Percentiles rank a stretch among this genome's conserved stretches.
These are phyloP conservation scores for Candida incommunis DNA, from an alignment of 805 yeast species.

Conservation along the genomic window DNA sequence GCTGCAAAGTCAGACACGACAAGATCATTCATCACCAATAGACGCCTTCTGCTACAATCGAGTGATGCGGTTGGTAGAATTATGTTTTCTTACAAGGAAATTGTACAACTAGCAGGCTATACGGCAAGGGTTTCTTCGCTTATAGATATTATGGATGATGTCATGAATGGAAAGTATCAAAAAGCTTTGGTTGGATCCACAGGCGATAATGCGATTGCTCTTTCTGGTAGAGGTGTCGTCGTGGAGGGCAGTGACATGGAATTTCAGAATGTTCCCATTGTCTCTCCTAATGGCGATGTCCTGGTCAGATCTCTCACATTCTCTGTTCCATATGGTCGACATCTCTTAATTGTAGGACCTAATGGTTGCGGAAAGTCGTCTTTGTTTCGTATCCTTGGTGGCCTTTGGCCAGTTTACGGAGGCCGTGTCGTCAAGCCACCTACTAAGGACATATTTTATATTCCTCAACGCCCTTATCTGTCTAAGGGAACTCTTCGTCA, in stretches of 20 bases:
- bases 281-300: constrained; percentile 73
- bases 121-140: constrained; percentile 61
- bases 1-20: constrained; percentile 8
- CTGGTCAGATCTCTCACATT: constrained; percentile 55
- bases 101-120: constrained; percentile 75
- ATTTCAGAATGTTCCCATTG: constrained; percentile 63
- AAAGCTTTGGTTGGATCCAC: constrained; percentile 13
- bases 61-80: constrained; percentile 81
- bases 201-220: background rate
- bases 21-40: constrained; percentile 56
- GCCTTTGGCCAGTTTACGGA: constrained; percentile 72
- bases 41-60: constrained; percentile 69
- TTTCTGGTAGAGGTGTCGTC: constrained; percentile 13
- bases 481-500: constrained; percentile 70
- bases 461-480: constrained; percentile 86
- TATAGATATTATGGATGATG: constrained; percentile 43
- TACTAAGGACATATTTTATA: constrained; percentile 58
- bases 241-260: constrained; percentile 43
- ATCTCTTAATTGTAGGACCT: constrained; percentile 83
- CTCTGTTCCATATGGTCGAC: constrained; percentile 66
- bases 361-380: constrained; percentile 96
- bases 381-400: constrained; percentile 77
- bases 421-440: constrained; percentile 49
- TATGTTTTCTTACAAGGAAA: constrained; percentile 69
- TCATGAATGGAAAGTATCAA: constrained; percentile 25